phyloP scores from a whole-genome alignment of 31 red algal species.

The Endocladia muricata region DNA sequence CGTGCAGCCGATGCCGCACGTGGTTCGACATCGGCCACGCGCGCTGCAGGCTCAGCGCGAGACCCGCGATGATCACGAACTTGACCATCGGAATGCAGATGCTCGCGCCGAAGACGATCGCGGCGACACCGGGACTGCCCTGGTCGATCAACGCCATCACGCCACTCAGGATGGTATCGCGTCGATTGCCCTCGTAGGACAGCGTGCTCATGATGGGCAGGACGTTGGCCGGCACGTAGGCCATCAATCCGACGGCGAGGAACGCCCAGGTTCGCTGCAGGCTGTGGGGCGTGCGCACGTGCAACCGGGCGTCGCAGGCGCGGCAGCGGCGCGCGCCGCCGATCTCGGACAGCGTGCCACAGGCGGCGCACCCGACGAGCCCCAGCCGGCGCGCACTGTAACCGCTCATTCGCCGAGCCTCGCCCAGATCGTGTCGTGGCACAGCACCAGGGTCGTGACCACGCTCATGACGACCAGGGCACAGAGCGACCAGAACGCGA shows the following conservation, averaged over 20 bases:
- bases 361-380: background rate
- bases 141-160: background rate
- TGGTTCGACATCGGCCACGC: background rate
- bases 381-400: background rate
- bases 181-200: background rate
- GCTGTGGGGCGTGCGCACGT: background rate
- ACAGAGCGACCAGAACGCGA: background rate
- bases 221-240: background rate
- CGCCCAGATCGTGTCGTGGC: background rate
- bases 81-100: background rate
- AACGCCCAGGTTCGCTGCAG: background rate
- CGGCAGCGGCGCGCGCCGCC: background rate
- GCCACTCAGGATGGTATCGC: background rate
- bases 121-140: background rate
- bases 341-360: background rate
- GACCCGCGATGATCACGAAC: background rate
- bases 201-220: background rate
- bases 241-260: background rate
- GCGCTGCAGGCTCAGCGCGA: background rate
- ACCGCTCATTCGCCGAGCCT: background rate
- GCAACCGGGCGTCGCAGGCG: background rate
- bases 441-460: background rate
- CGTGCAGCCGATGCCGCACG: background rate
- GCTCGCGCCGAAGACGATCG: background rate
- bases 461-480: background rate